phyloP scores from a whole-genome alignment of 345 rosid species.

The Clarkia xantiana region DNA sequence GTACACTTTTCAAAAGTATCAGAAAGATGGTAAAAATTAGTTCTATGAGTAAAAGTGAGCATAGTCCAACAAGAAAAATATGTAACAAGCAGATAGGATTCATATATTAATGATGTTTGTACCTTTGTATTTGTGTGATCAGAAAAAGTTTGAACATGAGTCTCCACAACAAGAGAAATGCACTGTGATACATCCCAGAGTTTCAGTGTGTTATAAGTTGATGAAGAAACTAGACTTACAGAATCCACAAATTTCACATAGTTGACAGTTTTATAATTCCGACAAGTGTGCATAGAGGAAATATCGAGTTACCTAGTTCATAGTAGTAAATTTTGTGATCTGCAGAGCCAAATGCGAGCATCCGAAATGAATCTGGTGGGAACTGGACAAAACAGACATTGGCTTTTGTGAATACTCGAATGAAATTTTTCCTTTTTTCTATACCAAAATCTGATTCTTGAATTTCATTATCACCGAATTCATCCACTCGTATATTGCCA shows the following conservation, averaged over 20 bases:
- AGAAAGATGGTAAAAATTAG: too few species aligned
- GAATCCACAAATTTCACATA: constrained; percentile 75
- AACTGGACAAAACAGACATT: constrained; percentile 90
- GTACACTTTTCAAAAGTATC: too few species aligned
- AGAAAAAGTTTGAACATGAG: constrained; percentile 67
- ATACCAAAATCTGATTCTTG: constrained; percentile 17
- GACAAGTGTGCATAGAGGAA: constrained; percentile 65
- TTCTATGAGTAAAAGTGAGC: too few species aligned
- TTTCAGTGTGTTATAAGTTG: constrained; percentile 88
- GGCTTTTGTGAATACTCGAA: constrained; percentile 80
- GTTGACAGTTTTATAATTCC: constrained; percentile 83
- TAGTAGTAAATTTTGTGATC: constrained; percentile 84
- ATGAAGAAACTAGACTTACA: constrained; percentile 64
- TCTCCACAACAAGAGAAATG: constrained; percentile 51
- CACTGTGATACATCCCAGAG: constrained; percentile 82
- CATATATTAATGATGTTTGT: constrained; percentile 4
- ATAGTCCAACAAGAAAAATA: too few species aligned
- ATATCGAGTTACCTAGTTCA: constrained; percentile 69
- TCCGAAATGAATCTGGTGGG: constrained; percentile 58
- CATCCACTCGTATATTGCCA: constrained; percentile 21
- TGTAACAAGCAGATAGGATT: not conserved
- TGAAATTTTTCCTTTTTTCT: constrained; percentile 41
- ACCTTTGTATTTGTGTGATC: constrained; percentile 89
- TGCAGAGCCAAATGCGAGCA: constrained; percentile 90
- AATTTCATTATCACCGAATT: constrained; percentile 18